Conservation (phyloP, 257 asterid genomes). For the Cruciata laevipes region DNA sequence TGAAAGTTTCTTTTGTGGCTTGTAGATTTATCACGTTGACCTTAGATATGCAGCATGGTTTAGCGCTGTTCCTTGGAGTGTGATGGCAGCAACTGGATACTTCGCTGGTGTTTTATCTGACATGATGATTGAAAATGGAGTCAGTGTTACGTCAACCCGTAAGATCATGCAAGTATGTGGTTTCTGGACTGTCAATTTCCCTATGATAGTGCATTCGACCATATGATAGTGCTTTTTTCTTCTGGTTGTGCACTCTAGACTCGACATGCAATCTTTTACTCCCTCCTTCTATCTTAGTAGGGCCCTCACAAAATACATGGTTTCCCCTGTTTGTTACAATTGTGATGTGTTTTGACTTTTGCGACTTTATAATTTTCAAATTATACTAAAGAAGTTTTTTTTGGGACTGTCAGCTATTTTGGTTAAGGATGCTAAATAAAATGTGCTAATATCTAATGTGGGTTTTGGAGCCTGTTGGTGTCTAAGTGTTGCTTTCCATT, state of each 20-base stretch:
- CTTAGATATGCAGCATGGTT: conserved; percentile 99
- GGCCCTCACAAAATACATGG: not conserved
- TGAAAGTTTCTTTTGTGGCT: conserved; percentile 13
- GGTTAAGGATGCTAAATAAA: not conserved
- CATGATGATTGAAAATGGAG: conserved; percentile 71
- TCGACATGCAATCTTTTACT: not conserved
- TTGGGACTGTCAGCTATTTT: not conserved
- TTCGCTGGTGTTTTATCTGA: conserved; percentile 84
- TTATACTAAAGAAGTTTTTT: not conserved
- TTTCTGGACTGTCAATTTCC: too few species aligned
- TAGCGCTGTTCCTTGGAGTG: conserved; percentile 96
- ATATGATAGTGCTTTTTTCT: not conserved
- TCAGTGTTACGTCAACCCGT: conserved; percentile 76
- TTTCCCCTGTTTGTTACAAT: not conserved
- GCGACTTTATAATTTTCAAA: not conserved
- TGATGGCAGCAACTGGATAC: conserved; percentile 90
- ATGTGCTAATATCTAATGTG: not conserved
- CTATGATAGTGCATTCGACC: not conserved
- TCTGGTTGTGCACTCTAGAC: not conserved
- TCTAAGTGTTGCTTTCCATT: not conserved
- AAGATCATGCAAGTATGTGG: conserved; percentile 82
- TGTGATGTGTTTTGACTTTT: not conserved
- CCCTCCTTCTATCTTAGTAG: not conserved
- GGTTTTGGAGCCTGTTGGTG: not conserved
- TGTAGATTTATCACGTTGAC: conserved; percentile 81